Percentiles rank a stretch among this genome's conserved stretches.
Conservation (phyloP, 768 basidiomycete genomes). For the Naganishia randhawae region DNA sequence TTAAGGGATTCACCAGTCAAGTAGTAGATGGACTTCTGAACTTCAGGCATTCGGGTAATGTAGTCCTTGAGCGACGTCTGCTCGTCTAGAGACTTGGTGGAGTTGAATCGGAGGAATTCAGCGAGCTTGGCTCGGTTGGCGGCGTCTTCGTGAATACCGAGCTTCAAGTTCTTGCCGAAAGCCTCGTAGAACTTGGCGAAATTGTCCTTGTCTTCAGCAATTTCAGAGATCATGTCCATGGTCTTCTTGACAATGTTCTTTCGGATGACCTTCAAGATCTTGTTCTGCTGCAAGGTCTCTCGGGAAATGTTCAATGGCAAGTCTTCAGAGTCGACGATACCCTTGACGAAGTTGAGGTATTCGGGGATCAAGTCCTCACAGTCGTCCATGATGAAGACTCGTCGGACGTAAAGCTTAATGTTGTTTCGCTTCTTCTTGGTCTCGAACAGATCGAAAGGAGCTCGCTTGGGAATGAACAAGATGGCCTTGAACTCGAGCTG, state of each 20-base stretch:
- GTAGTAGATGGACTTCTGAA: constrained; percentile 99
- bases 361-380: constrained; percentile 99
- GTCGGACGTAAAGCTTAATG: constrained; percentile 99
- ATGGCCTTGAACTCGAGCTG: constrained; percentile 99
- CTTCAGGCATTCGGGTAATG: constrained; percentile 98
- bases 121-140: constrained; percentile 99
- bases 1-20: constrained; percentile 96
- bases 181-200: constrained; percentile 78
- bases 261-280: constrained; percentile 94
- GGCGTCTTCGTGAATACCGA: constrained; percentile 98
- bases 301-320: constrained; percentile 99
- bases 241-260: constrained; percentile 96
- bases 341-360: constrained; percentile 99
- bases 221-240: constrained; percentile 88
- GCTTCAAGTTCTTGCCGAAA: constrained; percentile 98
- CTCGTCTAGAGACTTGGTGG: constrained; percentile 89
- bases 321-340: constrained; percentile 99
- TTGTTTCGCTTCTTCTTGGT: constrained; percentile 99
- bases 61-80: constrained; percentile 94
- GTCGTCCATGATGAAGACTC: constrained; percentile 99
- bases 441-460: constrained; percentile 99
- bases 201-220: constrained; percentile 98
- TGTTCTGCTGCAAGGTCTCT: constrained; percentile 99
- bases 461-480: constrained; percentile 93
- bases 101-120: constrained; percentile 97